These are phyloP conservation scores for Nitzschia palea DNA, from an alignment of 108 stramenopile genomes.

Conservation along the genomic window DNA sequence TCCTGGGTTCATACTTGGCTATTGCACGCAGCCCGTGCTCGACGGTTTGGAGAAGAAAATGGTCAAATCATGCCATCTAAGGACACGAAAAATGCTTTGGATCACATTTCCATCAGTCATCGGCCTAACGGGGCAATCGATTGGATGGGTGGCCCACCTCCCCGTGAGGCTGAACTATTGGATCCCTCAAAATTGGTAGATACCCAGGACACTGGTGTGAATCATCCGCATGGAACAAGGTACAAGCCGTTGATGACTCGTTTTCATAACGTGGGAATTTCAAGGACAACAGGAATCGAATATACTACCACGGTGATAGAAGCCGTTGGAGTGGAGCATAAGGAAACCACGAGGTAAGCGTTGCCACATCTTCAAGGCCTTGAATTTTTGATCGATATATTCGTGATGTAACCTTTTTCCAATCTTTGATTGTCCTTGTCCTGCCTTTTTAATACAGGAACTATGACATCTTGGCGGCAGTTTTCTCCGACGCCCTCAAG, in stretches of 20 bases:
- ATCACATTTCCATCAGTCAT: slow-evolving; percentile 69
- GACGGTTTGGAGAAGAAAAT: slow-evolving; percentile 53
- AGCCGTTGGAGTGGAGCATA: slow-evolving; percentile 88
- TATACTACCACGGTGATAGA: slow-evolving; percentile 88
- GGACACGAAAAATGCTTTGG: slow-evolving; percentile 58
- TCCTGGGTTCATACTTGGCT: slow-evolving; percentile 89
- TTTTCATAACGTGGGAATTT: slow-evolving; percentile 64
- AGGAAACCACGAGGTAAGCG: slow-evolving; percentile 81
- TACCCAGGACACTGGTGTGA: slow-evolving; percentile 60
- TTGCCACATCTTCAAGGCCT: not conserved
- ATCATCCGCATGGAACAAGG: slow-evolving; percentile 82
- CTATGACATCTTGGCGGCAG: slow-evolving; percentile 86
- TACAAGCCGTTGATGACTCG: slow-evolving; percentile 85
- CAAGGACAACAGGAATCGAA: slow-evolving; percentile 75
- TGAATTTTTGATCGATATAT: not conserved
- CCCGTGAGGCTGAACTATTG: slow-evolving; percentile 18
- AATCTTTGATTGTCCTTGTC: not conserved
- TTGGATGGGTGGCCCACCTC: slow-evolving; percentile 73
- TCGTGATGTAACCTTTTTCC: too few relatives aligned
- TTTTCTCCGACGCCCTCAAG: slow-evolving; percentile 76
- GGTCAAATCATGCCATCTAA: not conserved
- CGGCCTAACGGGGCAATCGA: slow-evolving; percentile 74
- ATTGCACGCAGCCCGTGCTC: slow-evolving; percentile 75
- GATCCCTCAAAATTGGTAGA: slow-evolving; percentile 31
- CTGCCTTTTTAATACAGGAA: slow-evolving; percentile 44